Conservation (phyloP, 2,329 filamentous ascomycete genomes). For the Aspergillus latus region DNA sequence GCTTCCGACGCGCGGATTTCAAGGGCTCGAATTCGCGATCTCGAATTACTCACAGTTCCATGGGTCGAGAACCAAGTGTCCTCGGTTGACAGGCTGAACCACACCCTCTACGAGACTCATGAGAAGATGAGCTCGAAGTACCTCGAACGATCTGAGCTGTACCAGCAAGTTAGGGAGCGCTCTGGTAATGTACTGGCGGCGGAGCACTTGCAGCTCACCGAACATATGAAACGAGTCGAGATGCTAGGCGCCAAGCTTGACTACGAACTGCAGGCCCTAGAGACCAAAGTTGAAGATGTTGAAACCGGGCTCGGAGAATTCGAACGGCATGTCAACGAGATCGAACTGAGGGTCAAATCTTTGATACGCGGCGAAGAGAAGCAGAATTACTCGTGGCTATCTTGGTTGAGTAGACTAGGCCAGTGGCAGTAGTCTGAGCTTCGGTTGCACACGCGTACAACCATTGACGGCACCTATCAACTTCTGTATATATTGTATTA, state of each 20-base stretch:
- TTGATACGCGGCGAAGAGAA: conserved; percentile 63
- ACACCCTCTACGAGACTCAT: conserved; percentile 61
- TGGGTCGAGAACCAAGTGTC: conserved; percentile 47
- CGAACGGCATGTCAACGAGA: conserved; percentile 71
- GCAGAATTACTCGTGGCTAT: conserved; percentile 61
- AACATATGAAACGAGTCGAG: conserved; percentile 76
- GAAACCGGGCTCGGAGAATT: conserved; percentile 80
- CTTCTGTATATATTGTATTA: conserved; percentile 19
- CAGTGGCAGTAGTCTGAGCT: conserved; percentile 14
- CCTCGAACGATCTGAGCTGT: conserved; percentile 67
- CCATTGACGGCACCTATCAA: not conserved
- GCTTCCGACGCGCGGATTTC: conserved; percentile 38
- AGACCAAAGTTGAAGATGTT: conserved; percentile 79
- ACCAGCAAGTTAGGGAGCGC: conserved; percentile 65
- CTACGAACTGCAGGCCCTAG: conserved; percentile 82
- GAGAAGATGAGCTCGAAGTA: conserved; percentile 68
- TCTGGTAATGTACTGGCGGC: conserved; percentile 68
- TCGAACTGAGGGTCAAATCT: conserved; percentile 64
- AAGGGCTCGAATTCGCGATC: conserved; percentile 36
- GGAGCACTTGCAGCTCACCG: conserved; percentile 67
- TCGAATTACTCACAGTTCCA: conserved; percentile 39
- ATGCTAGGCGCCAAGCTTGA: conserved; percentile 80
- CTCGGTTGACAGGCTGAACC: conserved; percentile 59
- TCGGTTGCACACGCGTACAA: not conserved
- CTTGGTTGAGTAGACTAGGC: conserved; percentile 49